Percentiles rank a stretch among this genome's conserved stretches.
Evolutionary conservation across 2,329 filamentous ascomycete species (phyloP).

Genomic region (Cyanodermella asteris): DNA sequence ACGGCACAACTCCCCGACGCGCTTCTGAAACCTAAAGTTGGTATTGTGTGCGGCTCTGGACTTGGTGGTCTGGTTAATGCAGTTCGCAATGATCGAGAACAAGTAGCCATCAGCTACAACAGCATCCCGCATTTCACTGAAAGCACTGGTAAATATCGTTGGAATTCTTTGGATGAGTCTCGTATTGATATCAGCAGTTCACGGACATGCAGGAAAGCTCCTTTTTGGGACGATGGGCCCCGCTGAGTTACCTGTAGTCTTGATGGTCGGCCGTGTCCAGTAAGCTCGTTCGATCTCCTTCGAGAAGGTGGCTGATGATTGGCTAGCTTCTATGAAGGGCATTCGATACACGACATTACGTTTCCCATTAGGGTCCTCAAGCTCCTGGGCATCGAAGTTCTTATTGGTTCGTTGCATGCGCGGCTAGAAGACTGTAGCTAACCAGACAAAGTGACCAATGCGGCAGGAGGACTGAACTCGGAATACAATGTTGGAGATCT

Average conservation of each 20-base stretch:
- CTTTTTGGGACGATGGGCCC: constrained; percentile 38
- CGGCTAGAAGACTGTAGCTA: neutral
- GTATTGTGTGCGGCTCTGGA: constrained; percentile 43
- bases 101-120: constrained; percentile 34
- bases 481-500: constrained; percentile 43
- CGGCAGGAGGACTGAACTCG: constrained; percentile 42
- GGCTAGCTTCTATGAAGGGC: constrained; percentile 43
- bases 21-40: constrained; percentile 33
- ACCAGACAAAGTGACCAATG: constrained; percentile 34
- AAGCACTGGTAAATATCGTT: constrained; percentile 29
- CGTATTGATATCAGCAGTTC: constrained; percentile 14
- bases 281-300: constrained; percentile 16
- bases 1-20: constrained; percentile 25
- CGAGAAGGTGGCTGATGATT: constrained; percentile 2
- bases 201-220: constrained; percentile 42
- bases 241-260: constrained; percentile 31
- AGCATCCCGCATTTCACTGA: constrained; percentile 39
- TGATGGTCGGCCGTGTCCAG: constrained; percentile 44
- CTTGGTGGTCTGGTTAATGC: constrained; percentile 37
- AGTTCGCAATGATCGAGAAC: constrained; percentile 31
- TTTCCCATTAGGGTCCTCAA: constrained; percentile 45
- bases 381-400: constrained; percentile 35
- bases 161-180: neutral
- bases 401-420: constrained; percentile 25
- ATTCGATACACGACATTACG: constrained; percentile 38